These are phyloP conservation scores for Saccharomyces hybrid DNA, from an alignment of 1,139 yeast species.

Conservation along the genomic window DNA sequence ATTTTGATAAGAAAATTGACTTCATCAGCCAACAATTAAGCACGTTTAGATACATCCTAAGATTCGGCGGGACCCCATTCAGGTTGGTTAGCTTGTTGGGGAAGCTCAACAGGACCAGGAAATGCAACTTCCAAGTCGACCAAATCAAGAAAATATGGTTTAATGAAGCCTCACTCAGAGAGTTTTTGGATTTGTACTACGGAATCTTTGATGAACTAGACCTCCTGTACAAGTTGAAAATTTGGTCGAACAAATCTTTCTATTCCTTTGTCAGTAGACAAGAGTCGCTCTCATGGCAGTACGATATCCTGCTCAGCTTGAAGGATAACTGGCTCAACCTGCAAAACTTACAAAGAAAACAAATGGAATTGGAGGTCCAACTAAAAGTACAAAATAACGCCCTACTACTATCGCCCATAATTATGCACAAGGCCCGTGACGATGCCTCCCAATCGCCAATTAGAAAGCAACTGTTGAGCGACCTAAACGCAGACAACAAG, in stretches of 20 bases:
- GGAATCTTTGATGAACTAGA: slow-evolving; percentile 55
- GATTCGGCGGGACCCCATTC: slow-evolving; percentile 70
- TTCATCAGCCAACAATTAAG: slow-evolving; percentile 48
- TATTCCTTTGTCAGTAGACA: slow-evolving; percentile 40
- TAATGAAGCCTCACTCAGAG: slow-evolving; percentile 41
- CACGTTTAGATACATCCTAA: slow-evolving; percentile 56
- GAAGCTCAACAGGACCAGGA: slow-evolving; percentile 12
- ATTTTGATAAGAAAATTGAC: slow-evolving; percentile 34
- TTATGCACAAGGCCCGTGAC: slow-evolving; percentile 5
- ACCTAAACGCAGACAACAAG: slow-evolving; percentile 20
- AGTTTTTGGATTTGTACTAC: slow-evolving; percentile 50
- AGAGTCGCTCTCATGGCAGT: slow-evolving; percentile 59
- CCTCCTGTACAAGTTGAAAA: slow-evolving; percentile 46
- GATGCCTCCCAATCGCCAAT: slow-evolving; percentile 21
- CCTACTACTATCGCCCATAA: slow-evolving; percentile 20
- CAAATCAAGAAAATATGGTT: slow-evolving; percentile 31
- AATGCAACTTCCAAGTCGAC: slow-evolving; percentile 6
- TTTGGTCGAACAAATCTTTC: slow-evolving; percentile 38
- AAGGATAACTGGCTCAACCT: slow-evolving; percentile 42
- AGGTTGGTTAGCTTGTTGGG: slow-evolving; percentile 33
- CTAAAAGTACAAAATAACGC: slow-evolving; percentile 32
- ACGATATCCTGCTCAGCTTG: slow-evolving; percentile 49
- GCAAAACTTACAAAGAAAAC: slow-evolving; percentile 36
- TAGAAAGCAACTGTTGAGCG: slow-evolving; percentile 29
- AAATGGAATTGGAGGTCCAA: slow-evolving; percentile 35